These are phyloP conservation scores for Solioccasus polychromus DNA, from an alignment of 768 basidiomycete species.

Conservation along the genomic window DNA sequence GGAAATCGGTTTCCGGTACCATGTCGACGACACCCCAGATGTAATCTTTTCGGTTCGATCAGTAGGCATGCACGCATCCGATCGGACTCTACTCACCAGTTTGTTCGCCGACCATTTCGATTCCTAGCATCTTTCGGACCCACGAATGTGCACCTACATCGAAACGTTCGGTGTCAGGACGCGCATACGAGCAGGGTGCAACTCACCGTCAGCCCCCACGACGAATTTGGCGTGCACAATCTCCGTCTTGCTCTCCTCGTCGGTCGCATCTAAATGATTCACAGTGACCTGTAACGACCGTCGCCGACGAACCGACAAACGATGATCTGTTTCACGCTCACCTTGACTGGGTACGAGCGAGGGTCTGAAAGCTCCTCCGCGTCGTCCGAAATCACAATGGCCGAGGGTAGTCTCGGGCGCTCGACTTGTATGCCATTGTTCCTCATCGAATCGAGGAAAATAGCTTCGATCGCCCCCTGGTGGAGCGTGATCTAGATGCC, in stretches of 20 bases:
- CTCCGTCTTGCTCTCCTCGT: slow-evolving; percentile 31
- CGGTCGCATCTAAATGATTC: slow-evolving; percentile 22
- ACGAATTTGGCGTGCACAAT: slow-evolving; percentile 34
- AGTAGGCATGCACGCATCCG: neutral
- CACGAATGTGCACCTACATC: slow-evolving; percentile 42
- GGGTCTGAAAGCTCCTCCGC: slow-evolving; percentile 33
- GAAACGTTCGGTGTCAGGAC: neutral
- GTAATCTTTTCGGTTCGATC: slow-evolving; percentile 46
- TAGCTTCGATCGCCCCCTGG: slow-evolving; percentile 41
- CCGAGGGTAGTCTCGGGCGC: slow-evolving; percentile 31
- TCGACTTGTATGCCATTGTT: slow-evolving; percentile 33
- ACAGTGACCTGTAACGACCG: slow-evolving; percentile 19
- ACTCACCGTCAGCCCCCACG: slow-evolving; percentile 35
- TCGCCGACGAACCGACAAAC: neutral
- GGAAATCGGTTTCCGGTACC: slow-evolving; percentile 69
- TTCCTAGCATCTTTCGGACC: slow-evolving; percentile 43
- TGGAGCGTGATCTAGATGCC: slow-evolving; percentile 32
- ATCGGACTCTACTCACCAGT: slow-evolving; percentile 31
- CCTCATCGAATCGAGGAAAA: slow-evolving; percentile 42
- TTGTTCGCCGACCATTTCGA: slow-evolving; percentile 47
- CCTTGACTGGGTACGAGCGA: slow-evolving; percentile 34
- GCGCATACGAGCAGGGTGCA: neutral
- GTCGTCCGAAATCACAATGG: slow-evolving; percentile 35
- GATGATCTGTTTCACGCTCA: neutral
- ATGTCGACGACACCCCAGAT: slow-evolving; percentile 84